These are phyloP conservation scores for Keqinozyma sinolaborantium DNA, from an alignment of 1,139 yeast genomes.

Conservation along the genomic window DNA sequence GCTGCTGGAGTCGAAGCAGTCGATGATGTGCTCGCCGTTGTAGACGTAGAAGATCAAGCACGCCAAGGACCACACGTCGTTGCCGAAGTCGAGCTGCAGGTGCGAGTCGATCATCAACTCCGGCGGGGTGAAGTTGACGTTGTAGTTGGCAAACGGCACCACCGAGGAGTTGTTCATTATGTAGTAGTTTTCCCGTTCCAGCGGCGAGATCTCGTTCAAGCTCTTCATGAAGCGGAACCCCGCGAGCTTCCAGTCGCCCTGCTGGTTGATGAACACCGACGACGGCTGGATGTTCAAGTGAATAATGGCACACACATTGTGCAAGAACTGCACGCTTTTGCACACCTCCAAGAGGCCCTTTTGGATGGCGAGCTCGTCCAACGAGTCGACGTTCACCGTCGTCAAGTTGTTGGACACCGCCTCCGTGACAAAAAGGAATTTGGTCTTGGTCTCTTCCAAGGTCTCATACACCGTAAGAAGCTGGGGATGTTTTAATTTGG, in stretches of 20 bases:
- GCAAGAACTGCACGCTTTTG: conserved; percentile 79
- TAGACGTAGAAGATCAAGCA: conserved; percentile 68
- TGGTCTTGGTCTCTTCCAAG: conserved; percentile 77
- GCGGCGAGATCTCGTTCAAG: conserved; percentile 43
- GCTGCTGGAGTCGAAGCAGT: conserved; percentile 46
- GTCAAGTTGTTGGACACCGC: conserved; percentile 60
- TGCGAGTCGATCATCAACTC: conserved; percentile 27
- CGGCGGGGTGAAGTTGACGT: conserved; percentile 60
- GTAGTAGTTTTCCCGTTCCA: conserved; percentile 51
- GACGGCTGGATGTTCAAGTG: conserved; percentile 80
- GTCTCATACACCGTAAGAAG: conserved; percentile 81
- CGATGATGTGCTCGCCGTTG: conserved; percentile 46
- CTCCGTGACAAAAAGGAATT: conserved; percentile 83
- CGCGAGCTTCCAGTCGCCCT: conserved; percentile 91
- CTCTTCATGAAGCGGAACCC: conserved; percentile 71
- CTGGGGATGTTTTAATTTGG: conserved; percentile 86
- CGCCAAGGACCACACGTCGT: conserved; percentile 86
- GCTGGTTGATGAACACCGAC: conserved; percentile 71
- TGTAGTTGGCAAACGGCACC: conserved; percentile 73
- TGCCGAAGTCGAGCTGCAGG: conserved; percentile 51
- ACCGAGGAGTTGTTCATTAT: conserved; percentile 69
- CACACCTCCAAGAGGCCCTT: conserved; percentile 80
- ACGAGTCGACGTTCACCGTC: conserved; percentile 37
- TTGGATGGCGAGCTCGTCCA: conserved; percentile 73
- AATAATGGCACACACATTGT: conserved; percentile 68